Conservation (phyloP, 208 protist species). For the Trypanosoma platydactyli region DNA sequence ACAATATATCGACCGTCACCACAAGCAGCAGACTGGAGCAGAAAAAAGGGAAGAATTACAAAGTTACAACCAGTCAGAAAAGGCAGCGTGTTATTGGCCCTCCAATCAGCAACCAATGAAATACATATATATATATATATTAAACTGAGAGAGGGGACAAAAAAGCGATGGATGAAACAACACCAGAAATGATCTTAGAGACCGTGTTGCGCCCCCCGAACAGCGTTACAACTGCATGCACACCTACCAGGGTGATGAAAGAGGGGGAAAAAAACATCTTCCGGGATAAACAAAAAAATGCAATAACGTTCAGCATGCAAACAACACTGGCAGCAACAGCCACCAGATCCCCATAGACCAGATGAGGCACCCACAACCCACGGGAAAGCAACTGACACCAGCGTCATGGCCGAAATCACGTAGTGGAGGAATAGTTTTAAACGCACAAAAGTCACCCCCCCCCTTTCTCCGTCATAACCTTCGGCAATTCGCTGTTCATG, state of each 20-base stretch:
- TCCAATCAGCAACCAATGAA: too few species aligned
- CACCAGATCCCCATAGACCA: slow-evolving; percentile 16
- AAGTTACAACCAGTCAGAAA: too few species aligned
- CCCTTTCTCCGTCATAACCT: slow-evolving; percentile 6
- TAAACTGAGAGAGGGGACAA: too few species aligned
- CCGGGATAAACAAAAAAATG: slow-evolving; percentile 49
- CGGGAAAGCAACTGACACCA: slow-evolving; percentile 64
- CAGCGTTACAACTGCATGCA: neutral
- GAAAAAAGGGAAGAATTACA: slow-evolving; percentile 9
- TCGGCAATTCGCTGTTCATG: neutral
- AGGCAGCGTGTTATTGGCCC: too few species aligned
- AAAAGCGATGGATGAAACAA: too few species aligned
- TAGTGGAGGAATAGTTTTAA: slow-evolving; percentile 37
- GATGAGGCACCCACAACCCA: slow-evolving; percentile 49
- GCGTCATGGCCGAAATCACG: slow-evolving; percentile 38
- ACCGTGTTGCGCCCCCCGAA: slow-evolving; percentile 6
- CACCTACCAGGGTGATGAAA: slow-evolving; percentile 42
- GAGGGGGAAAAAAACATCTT: slow-evolving; percentile 57
- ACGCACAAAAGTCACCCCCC: slow-evolving; percentile 7
- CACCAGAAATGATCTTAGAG: too few species aligned
- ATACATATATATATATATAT: too few species aligned
- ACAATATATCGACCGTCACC: too few species aligned
- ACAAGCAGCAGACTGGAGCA: neutral
- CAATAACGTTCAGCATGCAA: slow-evolving; percentile 50
- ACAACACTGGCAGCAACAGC: slow-evolving; percentile 39